These are phyloP conservation scores for Trichoderma hamatum DNA, from an alignment of 2,329 filamentous ascomycete genomes.

Conservation along the genomic window DNA sequence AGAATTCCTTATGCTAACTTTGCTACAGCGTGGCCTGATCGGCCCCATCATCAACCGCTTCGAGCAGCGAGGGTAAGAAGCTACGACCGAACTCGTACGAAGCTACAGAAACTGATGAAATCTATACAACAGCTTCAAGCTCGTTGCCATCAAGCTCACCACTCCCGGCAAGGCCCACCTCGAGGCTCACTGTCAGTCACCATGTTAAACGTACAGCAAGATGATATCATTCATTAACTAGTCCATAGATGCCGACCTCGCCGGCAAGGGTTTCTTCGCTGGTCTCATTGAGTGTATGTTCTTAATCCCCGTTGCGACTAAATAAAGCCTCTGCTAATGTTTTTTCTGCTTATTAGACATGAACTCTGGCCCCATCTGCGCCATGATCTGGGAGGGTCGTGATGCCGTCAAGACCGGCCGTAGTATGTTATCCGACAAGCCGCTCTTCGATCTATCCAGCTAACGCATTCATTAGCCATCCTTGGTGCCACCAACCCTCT, in stretches of 20 bases:
- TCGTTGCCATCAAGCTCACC: conserved; percentile 94
- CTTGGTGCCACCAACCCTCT: conserved; percentile 99
- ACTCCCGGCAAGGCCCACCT: conserved; percentile 91
- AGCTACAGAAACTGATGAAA: conserved; percentile 6
- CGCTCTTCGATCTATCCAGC: background rate
- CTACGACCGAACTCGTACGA: background rate
- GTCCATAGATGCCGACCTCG: conserved; percentile 75
- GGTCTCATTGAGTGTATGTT: conserved; percentile 86
- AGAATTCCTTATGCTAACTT: conserved; percentile 31
- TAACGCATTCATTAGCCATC: conserved; percentile 59
- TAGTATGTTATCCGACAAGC: conserved; percentile 54
- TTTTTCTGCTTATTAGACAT: conserved; percentile 67
- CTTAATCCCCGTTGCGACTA: background rate
- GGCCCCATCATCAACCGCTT: conserved; percentile 98
- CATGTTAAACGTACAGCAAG: background rate
- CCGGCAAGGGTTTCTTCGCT: conserved; percentile 94
- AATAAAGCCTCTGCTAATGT: conserved; percentile 4
- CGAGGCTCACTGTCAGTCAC: conserved; percentile 81
- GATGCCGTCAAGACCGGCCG: conserved; percentile 99
- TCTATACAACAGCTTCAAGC: conserved; percentile 76
- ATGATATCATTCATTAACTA: background rate
- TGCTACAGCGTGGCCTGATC: conserved; percentile 83
- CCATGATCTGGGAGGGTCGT: conserved; percentile 99
- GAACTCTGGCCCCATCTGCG: conserved; percentile 92
- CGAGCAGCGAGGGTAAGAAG: conserved; percentile 83